Evolutionary conservation across 192 early-diverging fungal species (phyloP).

Genomic region (Coemansia sp.): DNA sequence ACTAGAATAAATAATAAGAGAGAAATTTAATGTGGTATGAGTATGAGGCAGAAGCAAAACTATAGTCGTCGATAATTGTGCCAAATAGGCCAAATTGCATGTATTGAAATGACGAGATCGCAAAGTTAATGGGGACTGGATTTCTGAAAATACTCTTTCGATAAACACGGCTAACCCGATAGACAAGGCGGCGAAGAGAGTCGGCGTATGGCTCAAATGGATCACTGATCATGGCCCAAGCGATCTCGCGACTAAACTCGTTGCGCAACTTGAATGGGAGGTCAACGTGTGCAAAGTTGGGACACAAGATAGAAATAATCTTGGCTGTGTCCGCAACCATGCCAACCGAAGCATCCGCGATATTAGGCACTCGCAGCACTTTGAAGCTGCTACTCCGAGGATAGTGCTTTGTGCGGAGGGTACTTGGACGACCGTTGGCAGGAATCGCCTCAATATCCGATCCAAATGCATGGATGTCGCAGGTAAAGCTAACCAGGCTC

Average conservation of each 20-base stretch:
- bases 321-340: not conserved
- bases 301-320: not conserved
- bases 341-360: not conserved
- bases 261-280: not conserved
- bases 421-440: not conserved
- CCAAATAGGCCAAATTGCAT: not conserved
- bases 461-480: not conserved
- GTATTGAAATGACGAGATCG: not conserved
- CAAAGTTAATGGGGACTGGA: not conserved
- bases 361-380: not conserved
- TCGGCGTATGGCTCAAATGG: not conserved
- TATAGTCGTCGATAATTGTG: not conserved
- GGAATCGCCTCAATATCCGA: not conserved
- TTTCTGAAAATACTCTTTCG: not conserved
- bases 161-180: not conserved
- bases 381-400: not conserved
- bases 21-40: not conserved
- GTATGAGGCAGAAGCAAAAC: not conserved
- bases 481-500: not conserved
- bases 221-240: not conserved
- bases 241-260: not conserved
- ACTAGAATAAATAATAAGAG: not conserved
- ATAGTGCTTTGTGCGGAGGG: not conserved
- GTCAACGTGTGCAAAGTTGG: not conserved
- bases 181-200: not conserved